Evolutionary conservation across 495 filamentous ascomycete species (phyloP).

Genomic region (Penicillium bialowiezense): DNA sequence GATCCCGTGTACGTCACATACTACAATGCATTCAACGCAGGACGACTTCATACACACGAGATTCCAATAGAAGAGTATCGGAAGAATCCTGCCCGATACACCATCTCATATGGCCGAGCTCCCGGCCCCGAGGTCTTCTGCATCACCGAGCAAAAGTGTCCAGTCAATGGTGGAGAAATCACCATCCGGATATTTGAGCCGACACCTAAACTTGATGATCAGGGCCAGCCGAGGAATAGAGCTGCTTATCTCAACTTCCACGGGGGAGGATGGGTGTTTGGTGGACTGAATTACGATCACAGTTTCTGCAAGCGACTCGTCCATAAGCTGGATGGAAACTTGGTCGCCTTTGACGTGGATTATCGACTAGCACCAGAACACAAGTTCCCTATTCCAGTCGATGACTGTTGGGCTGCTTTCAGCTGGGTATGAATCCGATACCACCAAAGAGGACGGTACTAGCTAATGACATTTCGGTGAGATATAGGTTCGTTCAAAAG

Average conservation of each 20-base stretch:
- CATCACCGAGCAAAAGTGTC: slow-evolving; percentile 40
- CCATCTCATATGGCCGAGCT: slow-evolving; percentile 33
- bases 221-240: slow-evolving; percentile 30
- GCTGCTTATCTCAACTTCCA: slow-evolving; percentile 41
- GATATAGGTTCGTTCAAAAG: slow-evolving; percentile 31
- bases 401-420: slow-evolving; percentile 42
- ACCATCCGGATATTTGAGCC: slow-evolving; percentile 39
- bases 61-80: slow-evolving; percentile 44
- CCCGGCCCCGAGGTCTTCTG: slow-evolving; percentile 33
- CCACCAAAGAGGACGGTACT: not conserved
- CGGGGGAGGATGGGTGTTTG: slow-evolving; percentile 42
- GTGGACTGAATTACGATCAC: slow-evolving; percentile 31
- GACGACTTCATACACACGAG: slow-evolving; percentile 40
- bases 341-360: slow-evolving; percentile 40
- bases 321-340: slow-evolving; percentile 29
- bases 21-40: slow-evolving; percentile 39
- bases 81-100: slow-evolving; percentile 37
- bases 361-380: slow-evolving; percentile 39
- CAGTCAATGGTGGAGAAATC: slow-evolving; percentile 35
- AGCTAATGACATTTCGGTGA: not conserved
- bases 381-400: slow-evolving; percentile 31
- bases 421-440: slow-evolving; percentile 29
- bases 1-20: slow-evolving; percentile 36
- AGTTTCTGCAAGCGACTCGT: slow-evolving; percentile 38
- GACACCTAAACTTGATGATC: slow-evolving; percentile 20